These are phyloP conservation scores for Tephrocybe sp. DNA, from an alignment of 768 basidiomycete species.

Conservation along the genomic window DNA sequence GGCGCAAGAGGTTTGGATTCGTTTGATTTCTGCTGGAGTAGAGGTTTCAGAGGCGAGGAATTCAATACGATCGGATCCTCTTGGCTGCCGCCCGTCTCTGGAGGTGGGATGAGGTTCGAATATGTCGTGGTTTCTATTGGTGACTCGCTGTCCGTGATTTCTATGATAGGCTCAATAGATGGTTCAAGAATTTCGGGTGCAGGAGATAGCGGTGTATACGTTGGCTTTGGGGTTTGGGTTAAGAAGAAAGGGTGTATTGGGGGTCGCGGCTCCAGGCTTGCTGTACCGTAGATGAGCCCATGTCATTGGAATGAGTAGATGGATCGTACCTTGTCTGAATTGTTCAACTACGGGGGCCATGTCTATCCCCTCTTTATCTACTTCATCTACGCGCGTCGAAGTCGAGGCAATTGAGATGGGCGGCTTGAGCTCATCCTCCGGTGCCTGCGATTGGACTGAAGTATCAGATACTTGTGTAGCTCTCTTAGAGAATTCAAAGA, in stretches of 20 bases:
- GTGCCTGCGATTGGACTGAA: not conserved
- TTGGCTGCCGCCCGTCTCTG: constrained; percentile 27
- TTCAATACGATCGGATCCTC: constrained; percentile 45
- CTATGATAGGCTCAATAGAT: constrained; percentile 4
- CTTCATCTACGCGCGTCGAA: not conserved
- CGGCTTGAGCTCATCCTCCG: not conserved
- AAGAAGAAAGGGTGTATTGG: constrained; percentile 18
- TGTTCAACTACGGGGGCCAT: constrained; percentile 8
- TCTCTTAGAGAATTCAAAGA: constrained; percentile 36
- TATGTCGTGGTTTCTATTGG: not conserved
- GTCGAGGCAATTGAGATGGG: not conserved
- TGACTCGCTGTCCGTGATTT: constrained; percentile 11
- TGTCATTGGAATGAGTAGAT: too few relatives aligned
- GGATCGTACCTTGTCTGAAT: constrained; percentile 10
- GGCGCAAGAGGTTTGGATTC: constrained; percentile 37
- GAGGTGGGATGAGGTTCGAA: not conserved
- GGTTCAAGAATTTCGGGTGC: not conserved
- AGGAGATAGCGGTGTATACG: not conserved
- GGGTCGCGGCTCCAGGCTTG: constrained; percentile 16
- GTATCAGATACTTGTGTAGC: not conserved
- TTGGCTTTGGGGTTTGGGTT: constrained; percentile 7
- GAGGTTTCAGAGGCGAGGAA: constrained; percentile 34
- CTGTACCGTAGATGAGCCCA: not conserved
- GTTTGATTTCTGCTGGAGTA: constrained; percentile 9
- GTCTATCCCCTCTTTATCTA: not conserved